Evolutionary conservation across 495 filamentous ascomycete genomes (phyloP), one percentile per base, ranked within the genome.

Genomic region (Penicillium herquei): DNA sequence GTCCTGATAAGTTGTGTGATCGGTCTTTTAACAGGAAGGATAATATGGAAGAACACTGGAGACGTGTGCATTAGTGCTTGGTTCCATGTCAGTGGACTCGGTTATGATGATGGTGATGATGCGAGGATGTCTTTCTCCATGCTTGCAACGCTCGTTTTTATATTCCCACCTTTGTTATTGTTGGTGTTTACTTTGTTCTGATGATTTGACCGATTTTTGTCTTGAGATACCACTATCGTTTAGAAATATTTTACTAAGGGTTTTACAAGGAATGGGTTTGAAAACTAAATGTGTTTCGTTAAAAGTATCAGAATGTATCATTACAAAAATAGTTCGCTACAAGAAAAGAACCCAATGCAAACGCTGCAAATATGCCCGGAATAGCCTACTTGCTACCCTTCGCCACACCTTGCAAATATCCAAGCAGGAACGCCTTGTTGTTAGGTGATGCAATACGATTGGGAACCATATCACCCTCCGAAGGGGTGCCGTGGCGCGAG

Each of bases 351-450:
- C 21, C 52, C 26, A 51, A 11, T 10, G 12, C 34, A 37, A 48
- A 42, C 21, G 21, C 21, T 26, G 1, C 21, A 26, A 26, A 2
- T 4, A 26, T 26, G 21, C 21, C 21, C 21, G 21, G 21, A 4
- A 26, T 39, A 40, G 21, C 7, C 56, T 21, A 75, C 54, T 70
- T 73, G 55, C 68, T 72, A 16, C 68, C 69, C 56, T 78, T 79
- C 2, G 80, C 83, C 44, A 87, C 80, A 51, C 77, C 79, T 58
- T 84, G 80, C 64, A 96, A 69, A 70, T 91, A 95, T 8, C 84
- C 87, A 47, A 94, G 72, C 61, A 95, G 72, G 59, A 95, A 95
- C n/a, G 80, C 82, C 62, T 87, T 85, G 60, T 95, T 84, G 8
- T 79, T 84, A 1, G 84, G 81, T 3, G 84, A 87, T n/a, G 85